Conservation (phyloP, 495 filamentous ascomycete genomes). For the Hyaloscypha finlandica region DNA sequence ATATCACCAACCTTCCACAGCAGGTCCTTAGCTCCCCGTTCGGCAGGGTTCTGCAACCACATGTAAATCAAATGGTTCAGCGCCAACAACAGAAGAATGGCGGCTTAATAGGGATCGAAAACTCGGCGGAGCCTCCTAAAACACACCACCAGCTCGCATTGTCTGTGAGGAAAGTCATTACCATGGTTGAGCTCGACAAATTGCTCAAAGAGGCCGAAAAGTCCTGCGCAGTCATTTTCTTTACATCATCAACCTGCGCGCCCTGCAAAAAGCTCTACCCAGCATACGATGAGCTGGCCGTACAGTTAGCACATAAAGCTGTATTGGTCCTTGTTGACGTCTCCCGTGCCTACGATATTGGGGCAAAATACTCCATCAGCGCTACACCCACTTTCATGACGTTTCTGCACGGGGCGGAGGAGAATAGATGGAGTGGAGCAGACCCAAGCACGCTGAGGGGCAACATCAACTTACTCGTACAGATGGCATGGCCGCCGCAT, state of each 20-base stretch:
- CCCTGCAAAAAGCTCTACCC: constrained; percentile 87
- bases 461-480: constrained; percentile 71
- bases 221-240: constrained; percentile 84
- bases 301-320: constrained; percentile 67
- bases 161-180: constrained; percentile 40
- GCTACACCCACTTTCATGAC: constrained; percentile 92
- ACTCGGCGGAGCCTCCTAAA: constrained; percentile 35
- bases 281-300: constrained; percentile 77
- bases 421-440: constrained; percentile 80
- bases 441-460: constrained; percentile 65
- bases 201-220: constrained; percentile 58
- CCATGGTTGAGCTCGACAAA: constrained; percentile 58
- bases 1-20: constrained; percentile 86
- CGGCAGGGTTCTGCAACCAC: constrained; percentile 84
- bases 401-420: constrained; percentile 73
- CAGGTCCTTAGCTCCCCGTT: constrained; percentile 88
- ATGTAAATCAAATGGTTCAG: constrained; percentile 73
- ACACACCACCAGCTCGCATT: constrained; percentile 32
- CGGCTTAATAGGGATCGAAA: constrained; percentile 52
- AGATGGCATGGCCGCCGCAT: constrained; percentile 78
- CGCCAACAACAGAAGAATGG: constrained; percentile 57
- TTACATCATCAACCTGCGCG: constrained; percentile 84
- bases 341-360: constrained; percentile 64
- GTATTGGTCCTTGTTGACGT: constrained; percentile 85
- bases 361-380: constrained; percentile 63